These are phyloP conservation scores for Cladosporium sp. DNA, from an alignment of 2,329 filamentous ascomycete species.

Conservation along the genomic window DNA sequence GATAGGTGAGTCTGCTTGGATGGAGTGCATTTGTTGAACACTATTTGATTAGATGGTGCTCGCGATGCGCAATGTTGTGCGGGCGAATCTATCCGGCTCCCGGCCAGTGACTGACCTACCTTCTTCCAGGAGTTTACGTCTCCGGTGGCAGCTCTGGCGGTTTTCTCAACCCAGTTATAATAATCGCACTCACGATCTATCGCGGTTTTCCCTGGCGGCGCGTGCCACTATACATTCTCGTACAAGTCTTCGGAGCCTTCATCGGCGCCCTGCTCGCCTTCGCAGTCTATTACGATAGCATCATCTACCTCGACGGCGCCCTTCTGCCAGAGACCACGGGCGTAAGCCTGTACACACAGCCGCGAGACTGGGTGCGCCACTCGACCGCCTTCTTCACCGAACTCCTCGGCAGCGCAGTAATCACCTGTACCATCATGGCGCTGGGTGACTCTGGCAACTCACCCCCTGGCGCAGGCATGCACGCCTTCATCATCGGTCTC, in stretches of 20 bases:
- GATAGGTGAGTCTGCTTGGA: constrained; percentile 18
- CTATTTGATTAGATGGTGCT: neutral
- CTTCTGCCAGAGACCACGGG: constrained; percentile 21
- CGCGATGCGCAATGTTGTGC: neutral
- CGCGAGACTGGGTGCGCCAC: constrained; percentile 23
- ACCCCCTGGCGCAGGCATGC: constrained; percentile 46
- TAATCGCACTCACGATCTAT: constrained; percentile 44
- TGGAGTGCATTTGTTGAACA: neutral
- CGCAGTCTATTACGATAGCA: constrained; percentile 39
- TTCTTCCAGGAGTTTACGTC: constrained; percentile 33
- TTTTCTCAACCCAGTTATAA: constrained; percentile 34
- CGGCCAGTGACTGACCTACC: neutral
- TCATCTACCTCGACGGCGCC: constrained; percentile 37
- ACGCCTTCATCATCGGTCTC: constrained; percentile 47
- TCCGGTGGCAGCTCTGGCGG: constrained; percentile 47
- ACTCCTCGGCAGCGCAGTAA: constrained; percentile 27
- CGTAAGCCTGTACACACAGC: constrained; percentile 24
- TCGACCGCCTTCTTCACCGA: constrained; percentile 47
- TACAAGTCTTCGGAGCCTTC: constrained; percentile 45
- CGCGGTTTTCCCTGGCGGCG: constrained; percentile 58
- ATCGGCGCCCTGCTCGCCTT: constrained; percentile 44
- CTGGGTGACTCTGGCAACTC: constrained; percentile 27
- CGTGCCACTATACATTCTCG: constrained; percentile 54
- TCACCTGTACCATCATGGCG: constrained; percentile 40
- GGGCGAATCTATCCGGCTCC: neutral